phyloP scores from a whole-genome alignment of 1,284 basidiomycete genomes.

The Ustilago crameri region DNA sequence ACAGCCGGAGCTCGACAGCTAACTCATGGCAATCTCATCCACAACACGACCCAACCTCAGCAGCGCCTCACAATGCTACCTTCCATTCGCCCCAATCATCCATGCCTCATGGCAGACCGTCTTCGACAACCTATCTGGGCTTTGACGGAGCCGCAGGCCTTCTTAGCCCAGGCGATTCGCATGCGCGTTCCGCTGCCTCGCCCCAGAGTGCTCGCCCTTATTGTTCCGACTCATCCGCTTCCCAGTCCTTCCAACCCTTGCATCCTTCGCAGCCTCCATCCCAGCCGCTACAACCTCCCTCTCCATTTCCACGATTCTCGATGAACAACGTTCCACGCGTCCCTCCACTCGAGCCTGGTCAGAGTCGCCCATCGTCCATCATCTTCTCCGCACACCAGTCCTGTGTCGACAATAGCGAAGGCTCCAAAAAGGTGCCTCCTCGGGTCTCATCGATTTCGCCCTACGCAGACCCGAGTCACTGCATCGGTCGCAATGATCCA shows the following conservation, averaged over 20 bases:
- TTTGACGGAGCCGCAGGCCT: slow-evolving; percentile 46
- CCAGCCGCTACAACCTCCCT: slow-evolving; percentile 7
- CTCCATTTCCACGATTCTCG: neutral
- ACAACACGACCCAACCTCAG: neutral
- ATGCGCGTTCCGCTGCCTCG: slow-evolving; percentile 18
- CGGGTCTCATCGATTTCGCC: slow-evolving; percentile 13
- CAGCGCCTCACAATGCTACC: slow-evolving; percentile 6
- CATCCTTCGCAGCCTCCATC: slow-evolving; percentile 22
- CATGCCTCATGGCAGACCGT: slow-evolving; percentile 19
- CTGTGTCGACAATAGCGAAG: neutral
- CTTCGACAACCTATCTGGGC: slow-evolving; percentile 43
- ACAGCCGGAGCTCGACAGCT: neutral
- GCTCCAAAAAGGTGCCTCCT: neutral
- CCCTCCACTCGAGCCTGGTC: slow-evolving; percentile 25
- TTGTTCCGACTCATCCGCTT: slow-evolving; percentile 18
- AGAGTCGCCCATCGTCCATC: slow-evolving; percentile 33
- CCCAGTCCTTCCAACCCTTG: slow-evolving; percentile 16
- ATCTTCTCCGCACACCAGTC: slow-evolving; percentile 23
- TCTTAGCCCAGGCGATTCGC: slow-evolving; percentile 35
- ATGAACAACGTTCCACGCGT: neutral
- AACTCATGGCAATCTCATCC: slow-evolving; percentile 9
- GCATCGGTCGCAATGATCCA: slow-evolving; percentile 57
- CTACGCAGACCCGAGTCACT: slow-evolving; percentile 39
- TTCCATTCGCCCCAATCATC: slow-evolving; percentile 4
- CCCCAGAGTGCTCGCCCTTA: slow-evolving; percentile 7